Evolutionary conservation across 768 basidiomycete genomes (phyloP), one percentile per base, ranked within the genome.

Genomic region (Peribolospora baueri): DNA sequence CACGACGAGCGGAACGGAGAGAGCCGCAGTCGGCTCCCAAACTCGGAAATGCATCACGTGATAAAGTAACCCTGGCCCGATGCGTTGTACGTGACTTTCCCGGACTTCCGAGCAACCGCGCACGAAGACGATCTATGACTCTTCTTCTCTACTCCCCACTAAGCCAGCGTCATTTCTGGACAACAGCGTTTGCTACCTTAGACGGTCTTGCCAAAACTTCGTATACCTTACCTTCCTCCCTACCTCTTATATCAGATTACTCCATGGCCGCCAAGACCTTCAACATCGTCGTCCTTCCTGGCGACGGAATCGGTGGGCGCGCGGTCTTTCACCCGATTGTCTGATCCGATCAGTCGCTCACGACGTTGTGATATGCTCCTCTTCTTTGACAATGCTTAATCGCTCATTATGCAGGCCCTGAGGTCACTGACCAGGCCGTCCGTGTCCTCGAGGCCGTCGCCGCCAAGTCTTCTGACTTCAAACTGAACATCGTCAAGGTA

Each of bases 221-320:
- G 51, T 58, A 51, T 7, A 36, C n/a, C 46, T 9, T 14, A 10
- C 39, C 37, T 7, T 9, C 5, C 38, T 11, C 25, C 42, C 11
- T 39, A 40, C 25, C 7, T n/a, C 25, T 37, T 48, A 3, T 25
- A 46, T 54, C 11, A 56, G 25, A 54, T 40, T 46, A 38, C 56
- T 39, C 42, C 5, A 7, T 61, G 90, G 88, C 51, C 43, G 45
- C 36, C 40, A 58, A 54, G 25, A 36, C 50, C 54, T 93, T 83
- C 69, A 80, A 80, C 59, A 77, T 98, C 65, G 83, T 79, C 42
- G 75, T 90, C 53, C 78, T 98, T 47, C 80, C 81, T n/a, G 93
- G 93, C 52, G 93, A 98, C 69, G 93, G 93, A 58, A 97, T 98
- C 62, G 91, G 90, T 86, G 64, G 25, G 25, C 25, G 25, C 25